Base-by-base conservation (phyloP, 2,329 filamentous ascomycete species). In the Teratosphaeria nubilosa region DNA sequence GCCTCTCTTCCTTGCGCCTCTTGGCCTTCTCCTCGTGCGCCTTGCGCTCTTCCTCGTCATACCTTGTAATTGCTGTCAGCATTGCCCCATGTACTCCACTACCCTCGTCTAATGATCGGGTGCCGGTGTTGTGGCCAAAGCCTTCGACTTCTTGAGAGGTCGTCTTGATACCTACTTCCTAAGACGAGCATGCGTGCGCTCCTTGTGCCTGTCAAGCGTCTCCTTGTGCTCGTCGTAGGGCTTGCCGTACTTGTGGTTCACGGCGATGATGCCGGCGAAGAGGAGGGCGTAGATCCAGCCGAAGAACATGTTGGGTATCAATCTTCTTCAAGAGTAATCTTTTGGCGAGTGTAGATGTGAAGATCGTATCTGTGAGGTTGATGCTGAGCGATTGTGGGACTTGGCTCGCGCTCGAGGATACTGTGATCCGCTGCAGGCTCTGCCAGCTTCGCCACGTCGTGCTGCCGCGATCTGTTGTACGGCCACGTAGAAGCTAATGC, bases 181-280 rank as follows among this genome's bases (percentile, higher is more conserved):
- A 4, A 48, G 41, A n/a, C 41, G 41, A 13, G 32, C 32, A n/a
- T 37, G 30, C 27, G 51, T 59, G n/a, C 57, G 57, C 14, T 22
- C 56, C 3, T 51, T 22, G 24, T 54, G 59, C 25, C 31, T 32
- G 16, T 57, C 34, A 13, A 34, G 24, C 9, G 37, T 31, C 9
- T 22, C 32, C 16, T 50, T 53, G 30, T 25, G 31, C 11, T 60
- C 58, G 14, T 54, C 56, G 20, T 34, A 57, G 3, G 51, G 55
- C 24, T 58, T 57, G 31, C 51, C 56, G 50, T 56, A 59, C 10
- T 51, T 37, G 58, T 62, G 60, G 51, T 60, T 62, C 13, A 60
- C 9, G 41, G 60, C 60, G 24, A 62, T 48, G 58, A 62, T 54
- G 50, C 24, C 24, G 37, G 45, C 22, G 56, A 62, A 56, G 52